phyloP scores from a whole-genome alignment of 2,329 filamentous ascomycete species.

The Macrophomina pseudophaseolina region DNA sequence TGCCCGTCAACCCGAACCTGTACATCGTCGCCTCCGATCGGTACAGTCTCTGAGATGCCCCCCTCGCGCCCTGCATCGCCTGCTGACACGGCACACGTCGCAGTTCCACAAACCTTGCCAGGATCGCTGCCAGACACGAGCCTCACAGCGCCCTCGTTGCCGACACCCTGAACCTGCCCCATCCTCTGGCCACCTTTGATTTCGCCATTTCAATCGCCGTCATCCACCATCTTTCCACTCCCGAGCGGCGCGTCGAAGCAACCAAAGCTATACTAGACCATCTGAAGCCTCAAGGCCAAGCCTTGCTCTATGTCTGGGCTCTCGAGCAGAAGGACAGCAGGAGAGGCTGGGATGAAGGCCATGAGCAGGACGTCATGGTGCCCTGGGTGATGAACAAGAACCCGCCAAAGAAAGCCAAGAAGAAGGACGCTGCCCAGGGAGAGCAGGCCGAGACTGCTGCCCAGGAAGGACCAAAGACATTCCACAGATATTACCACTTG shows the following conservation, averaged over 20 bases:
- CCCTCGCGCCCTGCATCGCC: no score
- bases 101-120: conserved; percentile 60
- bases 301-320: conserved; percentile 92
- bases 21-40: conserved; percentile 84
- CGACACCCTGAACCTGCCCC: conserved; percentile 83
- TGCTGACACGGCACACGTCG: no score
- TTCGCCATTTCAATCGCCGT: conserved; percentile 96
- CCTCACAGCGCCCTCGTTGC: conserved; percentile 76
- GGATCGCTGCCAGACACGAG: conserved; percentile 59
- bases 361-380: conserved; percentile 90
- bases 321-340: conserved; percentile 88
- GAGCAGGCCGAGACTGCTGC: conserved; percentile 31
- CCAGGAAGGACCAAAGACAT: conserved; percentile 57
- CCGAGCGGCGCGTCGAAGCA: conserved; percentile 72
- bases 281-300: conserved; percentile 53
- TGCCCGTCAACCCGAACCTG: conserved; percentile 75
- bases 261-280: conserved; percentile 73
- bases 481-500: conserved; percentile 92
- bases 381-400: conserved; percentile 77
- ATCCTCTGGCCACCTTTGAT: conserved; percentile 70
- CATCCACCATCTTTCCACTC: conserved; percentile 88
- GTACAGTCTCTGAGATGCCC: conserved; percentile 32
- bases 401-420: conserved; percentile 35
- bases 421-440: conserved; percentile 33
- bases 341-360: conserved; percentile 83